Conservation (phyloP, 805 yeast genomes). For the Starmerella cellae region DNA sequence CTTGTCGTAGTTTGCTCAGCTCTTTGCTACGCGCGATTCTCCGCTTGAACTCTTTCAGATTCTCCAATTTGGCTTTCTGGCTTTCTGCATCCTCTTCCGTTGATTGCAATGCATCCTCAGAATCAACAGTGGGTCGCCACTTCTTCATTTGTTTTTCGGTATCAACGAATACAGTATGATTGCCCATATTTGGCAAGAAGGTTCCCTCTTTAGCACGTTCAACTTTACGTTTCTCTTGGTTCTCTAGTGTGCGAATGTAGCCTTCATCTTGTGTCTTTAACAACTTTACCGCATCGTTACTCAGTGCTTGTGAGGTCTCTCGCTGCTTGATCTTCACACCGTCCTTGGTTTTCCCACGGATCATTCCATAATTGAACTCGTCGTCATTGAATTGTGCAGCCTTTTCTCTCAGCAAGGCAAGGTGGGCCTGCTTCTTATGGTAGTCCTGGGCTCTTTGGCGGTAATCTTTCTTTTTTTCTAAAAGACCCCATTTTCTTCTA, state of each 20-base stretch:
- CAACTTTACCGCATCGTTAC: slow-evolving; percentile 64
- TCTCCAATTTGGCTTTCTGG: slow-evolving; percentile 43
- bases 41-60: slow-evolving; percentile 44
- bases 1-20: slow-evolving; percentile 51
- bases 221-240: slow-evolving; percentile 53
- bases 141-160: slow-evolving; percentile 38
- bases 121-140: slow-evolving; percentile 53
- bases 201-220: slow-evolving; percentile 36
- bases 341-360: slow-evolving; percentile 48
- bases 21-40: slow-evolving; percentile 59
- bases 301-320: slow-evolving; percentile 32
- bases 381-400: slow-evolving; percentile 74
- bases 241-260: slow-evolving; percentile 65
- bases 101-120: slow-evolving; percentile 55
- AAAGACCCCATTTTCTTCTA: slow-evolving; percentile 63
- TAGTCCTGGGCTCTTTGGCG: slow-evolving; percentile 51
- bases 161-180: slow-evolving; percentile 79
- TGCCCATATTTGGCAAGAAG: slow-evolving; percentile 39
- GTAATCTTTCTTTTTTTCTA: slow-evolving; percentile 88
- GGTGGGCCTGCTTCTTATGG: slow-evolving; percentile 43
- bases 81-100: slow-evolving; percentile 26
- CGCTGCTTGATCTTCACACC: slow-evolving; percentile 57
- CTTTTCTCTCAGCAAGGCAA: slow-evolving; percentile 61
- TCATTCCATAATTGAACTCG: slow-evolving; percentile 94
- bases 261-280: slow-evolving; percentile 84